Evolutionary conservation across 306 rosid species (phyloP).

Genomic region (Benincasa hispida): DNA sequence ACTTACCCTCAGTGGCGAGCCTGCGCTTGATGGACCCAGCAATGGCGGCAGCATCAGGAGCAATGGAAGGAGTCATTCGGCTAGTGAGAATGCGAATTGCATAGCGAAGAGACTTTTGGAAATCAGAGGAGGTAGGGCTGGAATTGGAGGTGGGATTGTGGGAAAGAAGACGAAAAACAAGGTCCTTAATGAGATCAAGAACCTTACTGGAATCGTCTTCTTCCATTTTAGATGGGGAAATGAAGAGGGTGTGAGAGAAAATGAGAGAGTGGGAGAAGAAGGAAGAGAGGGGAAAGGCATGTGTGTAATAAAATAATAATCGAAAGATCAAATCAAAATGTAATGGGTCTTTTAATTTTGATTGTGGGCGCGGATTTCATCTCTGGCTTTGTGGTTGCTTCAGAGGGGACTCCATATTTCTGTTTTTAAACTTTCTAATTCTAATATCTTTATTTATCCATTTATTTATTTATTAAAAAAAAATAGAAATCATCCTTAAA

Average conservation of each 20-base stretch:
- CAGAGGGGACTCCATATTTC: not conserved
- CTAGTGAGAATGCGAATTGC: conserved; percentile 77
- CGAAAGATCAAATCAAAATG: not conserved
- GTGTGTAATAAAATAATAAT: not conserved
- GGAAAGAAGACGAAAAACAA: conserved; percentile 56
- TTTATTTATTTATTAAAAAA: too few relatives aligned
- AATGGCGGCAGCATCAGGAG: conserved; percentile 80
- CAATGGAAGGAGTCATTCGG: conserved; percentile 59
- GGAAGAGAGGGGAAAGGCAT: not conserved
- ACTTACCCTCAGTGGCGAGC: conserved; percentile 75
- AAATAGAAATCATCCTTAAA: too few relatives aligned
- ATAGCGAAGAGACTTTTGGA: conserved; percentile 60
- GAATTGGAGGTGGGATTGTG: conserved; percentile 28
- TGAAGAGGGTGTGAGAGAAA: not conserved
- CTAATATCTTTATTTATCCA: too few relatives aligned
- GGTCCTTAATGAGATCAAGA: conserved; percentile 72
- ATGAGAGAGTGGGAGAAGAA: not conserved
- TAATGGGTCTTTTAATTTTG: not conserved
- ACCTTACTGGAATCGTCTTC: conserved; percentile 78
- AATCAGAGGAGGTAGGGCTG: conserved; percentile 36
- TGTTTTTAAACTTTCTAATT: not conserved
- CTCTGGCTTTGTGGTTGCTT: not conserved
- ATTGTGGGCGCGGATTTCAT: not conserved
- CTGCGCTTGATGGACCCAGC: conserved; percentile 85
- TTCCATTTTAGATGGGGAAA: conserved; percentile 32